Percentiles rank a stretch among this genome's conserved stretches.
These are phyloP conservation scores for Uronychia setigera DNA, from an alignment of 73 alveolate genomes.

Conservation along the genomic window DNA sequence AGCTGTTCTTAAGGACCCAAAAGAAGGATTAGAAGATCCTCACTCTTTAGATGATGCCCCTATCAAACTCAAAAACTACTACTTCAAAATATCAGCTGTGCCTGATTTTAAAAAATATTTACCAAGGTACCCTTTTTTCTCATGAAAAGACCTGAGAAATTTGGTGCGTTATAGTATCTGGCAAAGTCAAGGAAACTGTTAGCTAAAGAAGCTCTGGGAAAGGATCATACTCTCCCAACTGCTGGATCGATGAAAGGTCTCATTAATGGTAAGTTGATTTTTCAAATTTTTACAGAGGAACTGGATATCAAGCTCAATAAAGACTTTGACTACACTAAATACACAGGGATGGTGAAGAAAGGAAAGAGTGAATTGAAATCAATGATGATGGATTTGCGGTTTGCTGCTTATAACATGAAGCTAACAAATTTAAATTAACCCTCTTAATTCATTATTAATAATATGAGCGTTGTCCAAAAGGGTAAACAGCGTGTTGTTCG, in stretches of 20 bases:
- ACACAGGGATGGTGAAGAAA: not conserved
- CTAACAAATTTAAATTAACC: not conserved
- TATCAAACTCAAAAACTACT: not conserved
- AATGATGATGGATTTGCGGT: not conserved
- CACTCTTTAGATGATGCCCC: not conserved
- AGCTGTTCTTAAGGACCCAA: not conserved
- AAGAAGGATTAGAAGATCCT: not conserved
- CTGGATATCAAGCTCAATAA: not conserved
- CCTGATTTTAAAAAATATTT: not conserved
- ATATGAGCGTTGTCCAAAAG: not conserved
- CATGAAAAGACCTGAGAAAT: not conserved
- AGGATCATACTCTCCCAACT: too few species aligned
- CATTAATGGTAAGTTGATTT: not conserved
- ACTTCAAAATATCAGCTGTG: not conserved
- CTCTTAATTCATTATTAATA: too few species aligned
- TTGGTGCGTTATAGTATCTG: not conserved
- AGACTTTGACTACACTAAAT: not conserved
- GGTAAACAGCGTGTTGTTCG: not conserved
- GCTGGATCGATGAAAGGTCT: too few species aligned
- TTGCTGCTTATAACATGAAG: not conserved
- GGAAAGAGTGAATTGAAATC: not conserved
- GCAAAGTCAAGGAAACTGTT: not conserved
- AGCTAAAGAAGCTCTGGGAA: not conserved
- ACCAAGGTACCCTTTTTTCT: not conserved
- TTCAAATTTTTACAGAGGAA: not conserved